A percentile compares a stretch with the other conserved stretches of the same genome.
phyloP scores from a whole-genome alignment of 2,329 filamentous ascomycete genomes.

The Phialophora tarda region DNA sequence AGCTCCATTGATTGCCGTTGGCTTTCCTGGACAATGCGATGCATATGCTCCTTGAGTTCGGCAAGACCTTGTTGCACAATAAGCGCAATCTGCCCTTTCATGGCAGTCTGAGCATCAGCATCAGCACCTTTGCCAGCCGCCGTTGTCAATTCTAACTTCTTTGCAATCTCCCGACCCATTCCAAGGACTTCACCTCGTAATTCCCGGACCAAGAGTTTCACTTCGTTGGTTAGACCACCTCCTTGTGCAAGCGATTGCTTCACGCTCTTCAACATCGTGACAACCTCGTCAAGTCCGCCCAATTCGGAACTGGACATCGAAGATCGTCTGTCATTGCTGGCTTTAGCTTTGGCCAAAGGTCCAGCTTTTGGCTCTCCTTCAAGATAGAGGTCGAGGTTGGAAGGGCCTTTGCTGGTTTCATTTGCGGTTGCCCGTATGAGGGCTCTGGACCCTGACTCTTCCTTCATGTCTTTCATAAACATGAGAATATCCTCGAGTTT shows the following conservation, averaged over 20 bases:
- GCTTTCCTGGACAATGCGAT: conserved; percentile 76
- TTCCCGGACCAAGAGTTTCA: conserved; percentile 88
- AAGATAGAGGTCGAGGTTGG: conserved; percentile 47
- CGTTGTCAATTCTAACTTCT: conserved; percentile 76
- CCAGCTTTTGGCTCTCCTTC: conserved; percentile 42
- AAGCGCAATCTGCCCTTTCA: conserved; percentile 72
- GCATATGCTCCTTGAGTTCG: conserved; percentile 84
- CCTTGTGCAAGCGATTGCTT: conserved; percentile 90
- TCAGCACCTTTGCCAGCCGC: conserved; percentile 51
- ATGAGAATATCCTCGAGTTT: conserved; percentile 77
- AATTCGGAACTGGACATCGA: conserved; percentile 52
- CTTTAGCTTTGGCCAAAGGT: conserved; percentile 23
- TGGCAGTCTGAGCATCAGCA: conserved; percentile 56
- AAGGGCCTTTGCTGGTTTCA: conserved; percentile 42
- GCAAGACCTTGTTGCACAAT: conserved; percentile 81
- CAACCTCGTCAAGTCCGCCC: conserved; percentile 73
- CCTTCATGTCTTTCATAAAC: conserved; percentile 59
- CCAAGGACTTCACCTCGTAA: conserved; percentile 89
- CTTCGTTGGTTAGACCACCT: conserved; percentile 86
- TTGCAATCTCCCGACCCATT: conserved; percentile 89
- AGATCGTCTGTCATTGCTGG: conserved; percentile 17
- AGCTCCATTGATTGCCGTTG: conserved; percentile 68
- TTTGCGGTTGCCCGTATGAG: conserved; percentile 55
- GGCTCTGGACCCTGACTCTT: conserved; percentile 59
- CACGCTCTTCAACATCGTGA: conserved; percentile 81